These are phyloP conservation scores for Tieghemiomyces parasiticus DNA, from an alignment of 192 early-diverging fungal genomes.

Conservation along the genomic window DNA sequence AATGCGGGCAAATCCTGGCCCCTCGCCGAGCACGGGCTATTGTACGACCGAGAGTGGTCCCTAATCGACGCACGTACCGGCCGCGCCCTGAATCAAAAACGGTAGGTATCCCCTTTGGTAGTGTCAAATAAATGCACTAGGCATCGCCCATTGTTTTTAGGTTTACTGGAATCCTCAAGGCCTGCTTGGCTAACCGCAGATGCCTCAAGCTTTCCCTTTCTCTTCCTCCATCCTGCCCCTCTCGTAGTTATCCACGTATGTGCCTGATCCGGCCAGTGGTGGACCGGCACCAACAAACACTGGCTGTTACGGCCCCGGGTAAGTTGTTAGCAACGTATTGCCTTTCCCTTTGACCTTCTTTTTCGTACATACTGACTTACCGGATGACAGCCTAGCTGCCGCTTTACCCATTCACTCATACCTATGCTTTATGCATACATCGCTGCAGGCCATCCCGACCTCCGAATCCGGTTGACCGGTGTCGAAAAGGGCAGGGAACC, in stretches of 20 bases:
- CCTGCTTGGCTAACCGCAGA: neutral
- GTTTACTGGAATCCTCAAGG: neutral
- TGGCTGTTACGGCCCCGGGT: conserved; percentile 29
- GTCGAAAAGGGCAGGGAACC: conserved; percentile 14
- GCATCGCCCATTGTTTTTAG: neutral
- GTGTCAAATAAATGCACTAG: neutral
- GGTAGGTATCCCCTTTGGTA: conserved; percentile 11
- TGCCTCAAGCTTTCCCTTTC: neutral
- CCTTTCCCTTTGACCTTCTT: neutral
- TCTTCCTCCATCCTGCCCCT: neutral
- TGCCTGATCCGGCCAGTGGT: conserved; percentile 40
- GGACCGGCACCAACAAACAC: conserved; percentile 18
- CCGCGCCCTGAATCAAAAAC: conserved; percentile 50
- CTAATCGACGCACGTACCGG: conserved; percentile 34
- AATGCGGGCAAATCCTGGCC: conserved; percentile 29
- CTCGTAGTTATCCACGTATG: conserved; percentile 34
- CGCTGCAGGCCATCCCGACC: conserved; percentile 1
- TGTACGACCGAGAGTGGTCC: conserved; percentile 49
- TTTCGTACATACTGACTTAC: neutral
- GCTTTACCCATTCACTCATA: neutral
- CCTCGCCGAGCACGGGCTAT: conserved; percentile 32
- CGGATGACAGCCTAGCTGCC: neutral
- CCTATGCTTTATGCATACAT: conserved; percentile 13
- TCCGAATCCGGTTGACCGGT: neutral
- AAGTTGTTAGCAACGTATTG: conserved; percentile 14